Percentiles rank a stretch among this genome's conserved stretches.
These are phyloP conservation scores for Clitopilus passeckerianus DNA, from an alignment of 768 basidiomycete species.

Conservation along the genomic window DNA sequence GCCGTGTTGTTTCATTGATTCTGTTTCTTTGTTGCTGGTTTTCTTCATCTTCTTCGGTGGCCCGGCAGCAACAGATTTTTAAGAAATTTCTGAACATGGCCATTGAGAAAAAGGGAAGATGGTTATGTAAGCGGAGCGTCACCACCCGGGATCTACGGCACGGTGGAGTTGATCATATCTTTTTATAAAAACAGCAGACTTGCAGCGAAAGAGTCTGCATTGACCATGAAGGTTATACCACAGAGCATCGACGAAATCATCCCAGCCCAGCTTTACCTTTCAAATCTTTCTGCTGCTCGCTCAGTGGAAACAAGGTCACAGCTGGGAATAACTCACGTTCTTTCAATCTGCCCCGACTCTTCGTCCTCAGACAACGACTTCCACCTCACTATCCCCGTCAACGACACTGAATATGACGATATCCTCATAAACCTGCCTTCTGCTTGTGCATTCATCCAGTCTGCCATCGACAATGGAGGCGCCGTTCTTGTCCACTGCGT, in stretches of 20 bases:
- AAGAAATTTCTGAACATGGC: conserved; percentile 19
- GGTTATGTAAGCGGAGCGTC: background rate
- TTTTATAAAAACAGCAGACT: background rate
- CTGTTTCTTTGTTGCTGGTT: conserved; percentile 3
- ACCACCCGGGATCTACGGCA: background rate
- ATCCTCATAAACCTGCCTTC: conserved; percentile 61
- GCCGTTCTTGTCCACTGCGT: conserved; percentile 68
- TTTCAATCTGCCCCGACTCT: conserved; percentile 55
- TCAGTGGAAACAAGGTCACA: conserved; percentile 21
- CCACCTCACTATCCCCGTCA: conserved; percentile 33
- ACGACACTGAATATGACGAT: conserved; percentile 43
- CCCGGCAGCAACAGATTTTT: conserved; percentile 21
- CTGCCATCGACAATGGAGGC: conserved; percentile 47
- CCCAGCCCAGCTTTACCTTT: conserved; percentile 32
- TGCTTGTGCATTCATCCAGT: conserved; percentile 58
- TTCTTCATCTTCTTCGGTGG: conserved; percentile 6
- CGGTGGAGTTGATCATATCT: background rate
- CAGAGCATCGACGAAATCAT: conserved; percentile 30
- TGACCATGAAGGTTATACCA: conserved; percentile 9
- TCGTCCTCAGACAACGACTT: conserved; percentile 34
- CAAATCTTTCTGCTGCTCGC: conserved; percentile 33
- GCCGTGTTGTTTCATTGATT: conserved; percentile 24
- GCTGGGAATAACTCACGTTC: conserved; percentile 44
- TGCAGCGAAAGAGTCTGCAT: background rate
- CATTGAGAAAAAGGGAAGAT: background rate